Percentiles rank a stretch among this genome's conserved stretches.
Conservation (phyloP, 2,329 filamentous ascomycete genomes). For the Sporothrix humicola region DNA sequence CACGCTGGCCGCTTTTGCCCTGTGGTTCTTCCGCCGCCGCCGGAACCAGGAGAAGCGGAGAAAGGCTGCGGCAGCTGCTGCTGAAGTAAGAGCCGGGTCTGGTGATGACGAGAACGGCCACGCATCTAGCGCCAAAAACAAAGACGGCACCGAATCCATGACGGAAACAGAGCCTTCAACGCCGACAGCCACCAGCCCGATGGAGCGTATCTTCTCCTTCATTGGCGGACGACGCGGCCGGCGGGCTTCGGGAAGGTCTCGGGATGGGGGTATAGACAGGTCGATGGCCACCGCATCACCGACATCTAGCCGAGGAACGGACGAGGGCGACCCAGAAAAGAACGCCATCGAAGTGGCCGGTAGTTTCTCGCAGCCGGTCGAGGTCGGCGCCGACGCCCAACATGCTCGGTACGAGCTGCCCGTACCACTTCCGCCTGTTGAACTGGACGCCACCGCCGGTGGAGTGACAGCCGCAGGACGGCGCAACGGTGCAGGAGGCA, state of each 20-base stretch:
- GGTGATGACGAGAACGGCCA: background rate
- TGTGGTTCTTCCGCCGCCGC: conserved; percentile 45
- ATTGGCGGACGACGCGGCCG: conserved; percentile 47
- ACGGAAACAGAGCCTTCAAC: conserved; percentile 44
- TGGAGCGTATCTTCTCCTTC: conserved; percentile 52
- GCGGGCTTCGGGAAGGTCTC: conserved; percentile 41
- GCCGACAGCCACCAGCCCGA: conserved; percentile 43
- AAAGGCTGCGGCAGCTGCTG: background rate
- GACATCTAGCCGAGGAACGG: background rate
- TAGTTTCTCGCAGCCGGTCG: conserved; percentile 47
- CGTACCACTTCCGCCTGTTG: conserved; percentile 53
- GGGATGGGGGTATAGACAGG: background rate
- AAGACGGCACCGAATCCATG: conserved; percentile 46
- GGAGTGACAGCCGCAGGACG: background rate
- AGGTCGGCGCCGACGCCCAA: conserved; percentile 51
- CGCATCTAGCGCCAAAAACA: background rate
- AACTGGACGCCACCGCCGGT: conserved; percentile 53
- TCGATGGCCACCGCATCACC: background rate
- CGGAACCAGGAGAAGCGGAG: conserved; percentile 41
- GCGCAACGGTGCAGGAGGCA: background rate
- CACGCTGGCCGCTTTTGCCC: conserved; percentile 43
- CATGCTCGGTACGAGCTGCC: conserved; percentile 61
- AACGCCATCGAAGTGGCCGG: conserved; percentile 36
- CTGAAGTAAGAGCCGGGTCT: conserved; percentile 35
- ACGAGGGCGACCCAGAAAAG: conserved; percentile 36